Percentiles rank a stretch among this genome's conserved stretches.
Conservation (phyloP, 2,329 filamentous ascomycete species). For the Cladosporium sp. region DNA sequence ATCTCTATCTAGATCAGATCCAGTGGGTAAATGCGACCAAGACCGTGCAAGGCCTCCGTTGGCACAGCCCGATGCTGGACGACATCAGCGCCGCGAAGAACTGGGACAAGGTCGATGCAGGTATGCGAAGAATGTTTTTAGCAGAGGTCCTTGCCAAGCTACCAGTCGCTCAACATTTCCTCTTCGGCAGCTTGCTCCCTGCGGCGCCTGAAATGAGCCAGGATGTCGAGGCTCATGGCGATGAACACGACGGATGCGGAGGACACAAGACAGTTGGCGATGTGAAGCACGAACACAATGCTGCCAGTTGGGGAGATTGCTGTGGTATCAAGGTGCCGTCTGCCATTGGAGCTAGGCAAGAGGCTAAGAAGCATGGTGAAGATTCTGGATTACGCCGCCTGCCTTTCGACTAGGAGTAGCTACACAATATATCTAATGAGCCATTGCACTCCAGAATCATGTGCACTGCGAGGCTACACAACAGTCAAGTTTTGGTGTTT, state of each 20-base stretch:
- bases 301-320: constrained; percentile 80
- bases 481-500: too few relatives aligned
- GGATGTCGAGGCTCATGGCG: constrained; percentile 51
- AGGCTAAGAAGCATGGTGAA: constrained; percentile 71
- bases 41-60: constrained; percentile 87
- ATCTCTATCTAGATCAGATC: constrained; percentile 88
- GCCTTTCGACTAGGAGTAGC: constrained; percentile 64
- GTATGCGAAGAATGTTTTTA: constrained; percentile 96
- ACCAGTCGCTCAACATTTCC: constrained; percentile 97
- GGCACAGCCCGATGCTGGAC: constrained; percentile 98
- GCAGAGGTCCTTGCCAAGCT: constrained; percentile 89
- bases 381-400: constrained; percentile 66
- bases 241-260: constrained; percentile 46
- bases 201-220: constrained; percentile 77
- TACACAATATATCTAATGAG: too few relatives aligned
- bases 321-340: constrained; percentile 98
- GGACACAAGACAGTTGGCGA: constrained; percentile 63
- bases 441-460: too few relatives aligned
- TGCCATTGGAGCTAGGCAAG: constrained; percentile 83
- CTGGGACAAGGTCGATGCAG: constrained; percentile 89
- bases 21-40: constrained; percentile 94
- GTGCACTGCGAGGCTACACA: too few relatives aligned
- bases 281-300: constrained; percentile 58
- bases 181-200: constrained; percentile 83
- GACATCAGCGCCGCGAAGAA: constrained; percentile 88